Percentiles rank a stretch among this genome's conserved stretches.
phyloP scores from a whole-genome alignment of 2,329 filamentous ascomycete genomes.

The Alternaria panax region DNA sequence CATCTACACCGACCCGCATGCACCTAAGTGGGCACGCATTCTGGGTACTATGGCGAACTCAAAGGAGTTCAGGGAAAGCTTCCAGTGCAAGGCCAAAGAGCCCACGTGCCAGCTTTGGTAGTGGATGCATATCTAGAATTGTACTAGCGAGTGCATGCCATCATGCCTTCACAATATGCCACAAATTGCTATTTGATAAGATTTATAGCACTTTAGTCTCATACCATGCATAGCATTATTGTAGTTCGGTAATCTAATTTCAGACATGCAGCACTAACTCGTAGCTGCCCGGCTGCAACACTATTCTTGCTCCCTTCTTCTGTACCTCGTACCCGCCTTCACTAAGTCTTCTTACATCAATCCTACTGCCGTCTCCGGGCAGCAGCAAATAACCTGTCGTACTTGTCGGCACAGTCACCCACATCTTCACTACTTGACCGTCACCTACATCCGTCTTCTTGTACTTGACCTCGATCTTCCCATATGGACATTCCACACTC shows the following conservation, averaged over 20 bases:
- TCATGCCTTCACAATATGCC: background rate
- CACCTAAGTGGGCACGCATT: slow-evolving; percentile 66
- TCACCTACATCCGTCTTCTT: background rate
- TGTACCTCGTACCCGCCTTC: background rate
- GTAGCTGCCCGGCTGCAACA: background rate
- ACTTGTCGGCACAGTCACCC: background rate
- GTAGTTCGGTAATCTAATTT: background rate
- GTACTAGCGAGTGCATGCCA: too few species aligned
- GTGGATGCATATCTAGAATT: background rate
- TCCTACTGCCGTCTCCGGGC: background rate
- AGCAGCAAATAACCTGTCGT: background rate
- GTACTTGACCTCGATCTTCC: slow-evolving; percentile 43
- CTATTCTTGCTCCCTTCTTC: background rate
- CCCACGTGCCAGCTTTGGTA: slow-evolving; percentile 76
- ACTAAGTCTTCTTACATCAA: background rate
- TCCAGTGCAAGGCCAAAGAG: slow-evolving; percentile 69
- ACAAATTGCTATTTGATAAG: background rate
- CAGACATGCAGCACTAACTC: background rate
- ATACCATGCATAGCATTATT: background rate
- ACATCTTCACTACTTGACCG: slow-evolving; percentile 8
- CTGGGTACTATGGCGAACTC: slow-evolving; percentile 72
- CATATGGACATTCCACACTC: slow-evolving; percentile 52
- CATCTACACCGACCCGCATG: slow-evolving; percentile 71
- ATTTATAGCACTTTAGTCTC: background rate
- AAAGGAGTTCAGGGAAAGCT: slow-evolving; percentile 70